phyloP scores from a whole-genome alignment of 441 rosid genomes.

The Raphanus hybrid region DNA sequence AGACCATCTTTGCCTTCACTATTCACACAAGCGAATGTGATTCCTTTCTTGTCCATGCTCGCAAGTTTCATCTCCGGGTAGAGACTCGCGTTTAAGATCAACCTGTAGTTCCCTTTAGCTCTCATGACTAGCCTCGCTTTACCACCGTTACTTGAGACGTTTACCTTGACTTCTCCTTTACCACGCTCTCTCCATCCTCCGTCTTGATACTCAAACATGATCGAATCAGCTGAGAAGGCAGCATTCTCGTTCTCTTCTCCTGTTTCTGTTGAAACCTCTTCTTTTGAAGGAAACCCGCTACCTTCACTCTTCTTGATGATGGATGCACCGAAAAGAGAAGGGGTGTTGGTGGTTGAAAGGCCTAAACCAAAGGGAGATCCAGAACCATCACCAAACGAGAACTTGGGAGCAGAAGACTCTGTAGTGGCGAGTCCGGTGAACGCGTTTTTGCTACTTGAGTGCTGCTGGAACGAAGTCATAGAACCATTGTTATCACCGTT shows the following conservation, averaged over 20 bases:
- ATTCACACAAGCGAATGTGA: conserved; percentile 84
- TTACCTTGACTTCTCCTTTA: conserved; percentile 77
- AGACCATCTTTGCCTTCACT: conserved; percentile 68
- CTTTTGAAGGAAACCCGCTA: conserved; percentile 60
- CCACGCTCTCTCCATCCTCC: conserved; percentile 94
- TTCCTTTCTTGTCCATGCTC: conserved; percentile 83
- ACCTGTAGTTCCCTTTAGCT: conserved; percentile 82
- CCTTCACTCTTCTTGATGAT: conserved; percentile 58
- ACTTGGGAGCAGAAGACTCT: conserved; percentile 65
- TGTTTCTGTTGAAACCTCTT: conserved; percentile 76
- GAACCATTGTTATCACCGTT: conserved; percentile 47
- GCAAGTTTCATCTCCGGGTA: conserved; percentile 88
- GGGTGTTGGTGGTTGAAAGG: conserved; percentile 59
- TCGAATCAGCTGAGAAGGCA: conserved; percentile 78
- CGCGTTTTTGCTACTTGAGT: conserved; percentile 86
- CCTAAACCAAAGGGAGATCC: conserved; percentile 47
- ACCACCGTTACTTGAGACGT: conserved; percentile 57
- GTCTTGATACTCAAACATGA: conserved; percentile 68
- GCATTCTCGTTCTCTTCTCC: conserved; percentile 90
- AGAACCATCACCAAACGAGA: conserved; percentile 55
- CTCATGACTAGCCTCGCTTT: conserved; percentile 84
- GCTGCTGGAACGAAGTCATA: conserved; percentile 83
- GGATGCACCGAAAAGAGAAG: conserved; percentile 59
- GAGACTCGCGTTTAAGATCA: conserved; percentile 83
- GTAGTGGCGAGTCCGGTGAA: conserved; percentile 90